Base-by-base conservation (phyloP, 2,329 filamentous ascomycete species). In the Westerdykella sp. region DNA sequence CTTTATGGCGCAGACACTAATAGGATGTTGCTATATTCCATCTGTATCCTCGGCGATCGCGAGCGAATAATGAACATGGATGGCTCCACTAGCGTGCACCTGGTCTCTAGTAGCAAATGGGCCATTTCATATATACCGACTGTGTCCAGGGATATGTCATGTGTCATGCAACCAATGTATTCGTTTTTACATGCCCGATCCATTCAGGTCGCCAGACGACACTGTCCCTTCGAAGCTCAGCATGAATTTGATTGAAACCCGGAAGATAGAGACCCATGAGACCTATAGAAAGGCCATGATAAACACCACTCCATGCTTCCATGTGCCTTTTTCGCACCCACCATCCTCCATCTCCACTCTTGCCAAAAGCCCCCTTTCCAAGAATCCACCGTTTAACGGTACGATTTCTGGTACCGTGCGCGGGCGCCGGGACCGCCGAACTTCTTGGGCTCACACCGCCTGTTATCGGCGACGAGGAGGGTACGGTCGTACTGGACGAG, bases 391-490 rank as follows among this genome's bases (percentile, higher is more conserved):
- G 54, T 60, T 88, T 91, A 95, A 90, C 90, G 88, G 84, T 96
- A 95, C 63, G 90, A 95, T 81, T 96, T 96, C 81, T 97, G 91
- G 90, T 88, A 97, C 72, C 90, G 85, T 70, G 91, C 80, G 71
- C 91, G 85, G 71, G 93, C 91, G 83, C 91, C 91, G 66, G 82
- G 85, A 87, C 86, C 87, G 73, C 83, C 84, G 71, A 88, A 87
- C 81, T 96, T 96, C 90, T 97, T 97, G 77, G 91, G 91, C 83
- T 98, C 93, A 76, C 88, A 93, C 67, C 93, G 87, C 75, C 93
- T 86, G 85, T 95, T 96, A 77, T 98, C 93, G 75, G 93, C 93
- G 67, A 98, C 93, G 69, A 98, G 86, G 61, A 98, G 85, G 71
- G 89, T 95, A 70, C 90, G 84, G 81, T 95, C 89, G 80, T 91